phyloP scores from a whole-genome alignment of 2,329 filamentous ascomycete species.

The Fusarium graminum region DNA sequence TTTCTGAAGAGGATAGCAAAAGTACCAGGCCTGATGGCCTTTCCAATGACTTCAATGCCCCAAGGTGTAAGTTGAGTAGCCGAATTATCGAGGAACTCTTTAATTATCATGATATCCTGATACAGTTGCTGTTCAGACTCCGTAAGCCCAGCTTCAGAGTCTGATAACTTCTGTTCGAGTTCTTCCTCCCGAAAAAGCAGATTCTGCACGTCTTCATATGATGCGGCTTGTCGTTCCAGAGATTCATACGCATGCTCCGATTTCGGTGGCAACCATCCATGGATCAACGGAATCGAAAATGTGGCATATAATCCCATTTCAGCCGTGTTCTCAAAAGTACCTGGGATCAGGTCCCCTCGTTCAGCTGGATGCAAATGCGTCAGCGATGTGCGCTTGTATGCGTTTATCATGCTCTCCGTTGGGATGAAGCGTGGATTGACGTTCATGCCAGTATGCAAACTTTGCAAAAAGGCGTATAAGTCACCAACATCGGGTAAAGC shows the following conservation, averaged over 20 bases:
- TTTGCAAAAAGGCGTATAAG: constrained; percentile 87
- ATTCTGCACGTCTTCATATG: constrained; percentile 93
- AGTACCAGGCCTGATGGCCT: constrained; percentile 78
- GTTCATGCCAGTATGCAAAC: constrained; percentile 96
- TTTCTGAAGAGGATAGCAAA: constrained; percentile 96
- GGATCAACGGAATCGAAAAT: constrained; percentile 88
- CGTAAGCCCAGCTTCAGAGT: constrained; percentile 65
- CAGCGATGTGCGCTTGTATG: constrained; percentile 65
- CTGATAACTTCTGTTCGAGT: constrained; percentile 79
- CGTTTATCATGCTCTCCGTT: constrained; percentile 60
- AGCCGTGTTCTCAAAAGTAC: constrained; percentile 85
- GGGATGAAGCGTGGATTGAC: constrained; percentile 92
- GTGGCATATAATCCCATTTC: constrained; percentile 94
- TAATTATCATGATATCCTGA: constrained; percentile 86
- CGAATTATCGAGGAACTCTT: constrained; percentile 81
- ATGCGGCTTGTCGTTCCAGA: constrained; percentile 79
- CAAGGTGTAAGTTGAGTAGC: constrained; percentile 89
- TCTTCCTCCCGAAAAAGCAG: constrained; percentile 91
- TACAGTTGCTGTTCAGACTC: constrained; percentile 82
- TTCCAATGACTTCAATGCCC: constrained; percentile 80
- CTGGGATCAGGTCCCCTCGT: constrained; percentile 66
- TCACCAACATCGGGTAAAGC: constrained; percentile 88
- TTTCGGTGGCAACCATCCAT: constrained; percentile 87
- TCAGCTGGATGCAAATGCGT: constrained; percentile 66
- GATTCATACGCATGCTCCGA: constrained; percentile 76